Conservation (phyloP, 306 rosid genomes). For the Delonix regia region DNA sequence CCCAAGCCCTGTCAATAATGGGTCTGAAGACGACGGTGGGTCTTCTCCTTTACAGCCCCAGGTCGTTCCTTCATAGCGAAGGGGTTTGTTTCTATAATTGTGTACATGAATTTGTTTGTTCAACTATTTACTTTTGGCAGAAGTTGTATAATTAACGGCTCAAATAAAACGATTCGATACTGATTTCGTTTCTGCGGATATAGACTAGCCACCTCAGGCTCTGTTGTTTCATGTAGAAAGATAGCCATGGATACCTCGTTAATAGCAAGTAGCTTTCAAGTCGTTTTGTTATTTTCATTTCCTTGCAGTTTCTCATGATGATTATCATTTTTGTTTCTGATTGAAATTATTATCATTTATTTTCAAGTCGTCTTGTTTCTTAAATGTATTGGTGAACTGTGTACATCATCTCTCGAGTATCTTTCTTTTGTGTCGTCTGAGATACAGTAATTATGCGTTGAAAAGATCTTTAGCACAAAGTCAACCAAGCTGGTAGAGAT, state of each 20-base stretch:
- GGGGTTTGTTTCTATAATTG: not conserved
- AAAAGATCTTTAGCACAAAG: not conserved
- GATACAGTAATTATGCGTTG: no score
- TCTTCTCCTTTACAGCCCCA: conserved; percentile 72
- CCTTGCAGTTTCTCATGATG: not conserved
- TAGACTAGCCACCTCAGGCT: not conserved
- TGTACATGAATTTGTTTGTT: conserved; percentile 59
- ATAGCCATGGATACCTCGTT: no score
- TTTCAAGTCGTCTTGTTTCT: no score
- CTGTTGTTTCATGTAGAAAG: not conserved
- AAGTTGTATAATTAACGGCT: conserved; percentile 38
- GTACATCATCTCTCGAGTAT: not conserved
- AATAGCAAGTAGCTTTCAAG: not conserved
- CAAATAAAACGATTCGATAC: conserved; percentile 21
- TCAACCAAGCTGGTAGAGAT: not conserved
- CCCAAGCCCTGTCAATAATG: conserved; percentile 28
- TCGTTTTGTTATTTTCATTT: not conserved
- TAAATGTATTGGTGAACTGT: not conserved
- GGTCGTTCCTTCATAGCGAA: conserved; percentile 68
- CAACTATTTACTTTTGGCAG: conserved; percentile 31
- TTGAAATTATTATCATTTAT: no score
- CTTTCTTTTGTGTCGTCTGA: not conserved
- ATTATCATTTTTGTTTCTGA: no score
- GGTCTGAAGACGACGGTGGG: conserved; percentile 59
- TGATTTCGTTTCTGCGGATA: conserved; percentile 10